phyloP scores from a whole-genome alignment of 2,329 filamentous ascomycete species.

The Fusarium redolens region DNA sequence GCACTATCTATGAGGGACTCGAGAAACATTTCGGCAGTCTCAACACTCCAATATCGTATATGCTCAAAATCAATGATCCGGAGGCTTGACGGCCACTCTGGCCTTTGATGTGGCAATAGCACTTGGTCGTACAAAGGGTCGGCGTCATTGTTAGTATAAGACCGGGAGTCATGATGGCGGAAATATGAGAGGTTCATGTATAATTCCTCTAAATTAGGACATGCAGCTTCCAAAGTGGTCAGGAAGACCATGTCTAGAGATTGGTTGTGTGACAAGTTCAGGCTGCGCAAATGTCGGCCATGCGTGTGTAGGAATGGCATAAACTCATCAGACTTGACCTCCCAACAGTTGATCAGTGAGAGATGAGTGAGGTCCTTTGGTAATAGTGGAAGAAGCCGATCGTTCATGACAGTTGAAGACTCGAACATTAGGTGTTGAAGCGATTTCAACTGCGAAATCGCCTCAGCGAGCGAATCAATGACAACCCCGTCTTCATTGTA shows the following conservation, averaged over 20 bases:
- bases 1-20: slow-evolving; percentile 81
- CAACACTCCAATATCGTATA: slow-evolving; percentile 77
- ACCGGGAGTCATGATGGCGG: slow-evolving; percentile 70
- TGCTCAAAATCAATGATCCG: slow-evolving; percentile 79
- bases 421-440: slow-evolving; percentile 78
- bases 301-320: slow-evolving; percentile 73
- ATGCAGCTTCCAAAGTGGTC: slow-evolving; percentile 71
- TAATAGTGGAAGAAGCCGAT: slow-evolving; percentile 73
- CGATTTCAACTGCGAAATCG: slow-evolving; percentile 63
- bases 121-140: slow-evolving; percentile 80
- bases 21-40: slow-evolving; percentile 81
- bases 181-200: slow-evolving; percentile 84
- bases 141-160: slow-evolving; percentile 67
- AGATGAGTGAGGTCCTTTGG: slow-evolving; percentile 75
- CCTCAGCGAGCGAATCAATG: slow-evolving; percentile 49
- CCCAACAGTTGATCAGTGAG: slow-evolving; percentile 82
- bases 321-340: slow-evolving; percentile 75
- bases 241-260: slow-evolving; percentile 82
- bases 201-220: slow-evolving; percentile 76
- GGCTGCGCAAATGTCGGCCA: slow-evolving; percentile 72
- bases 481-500: slow-evolving; percentile 58
- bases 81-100: slow-evolving; percentile 81
- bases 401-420: slow-evolving; percentile 78
- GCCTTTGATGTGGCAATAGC: slow-evolving; percentile 72
- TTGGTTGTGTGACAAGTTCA: slow-evolving; percentile 83